Conservation (phyloP, 306 rosid species). For the Medicago truncatula region DNA sequence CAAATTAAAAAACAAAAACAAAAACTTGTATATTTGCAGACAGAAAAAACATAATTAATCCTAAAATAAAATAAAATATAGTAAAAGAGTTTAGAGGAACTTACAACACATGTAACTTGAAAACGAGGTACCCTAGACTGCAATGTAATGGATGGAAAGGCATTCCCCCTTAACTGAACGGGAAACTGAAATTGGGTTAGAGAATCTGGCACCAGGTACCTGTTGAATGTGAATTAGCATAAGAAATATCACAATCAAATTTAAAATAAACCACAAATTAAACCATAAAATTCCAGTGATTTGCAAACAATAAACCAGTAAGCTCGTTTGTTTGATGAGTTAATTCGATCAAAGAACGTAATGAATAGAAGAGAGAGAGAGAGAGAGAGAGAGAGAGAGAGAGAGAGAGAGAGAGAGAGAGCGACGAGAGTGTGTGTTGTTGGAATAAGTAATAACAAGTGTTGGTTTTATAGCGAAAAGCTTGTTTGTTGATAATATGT, state of each 20-base stretch:
- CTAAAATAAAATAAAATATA: neutral
- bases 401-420: conserved; percentile 43
- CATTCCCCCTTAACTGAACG: conserved; percentile 52
- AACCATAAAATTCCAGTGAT: no score
- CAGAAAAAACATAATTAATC: no score
- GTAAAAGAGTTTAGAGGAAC: conserved; percentile 14
- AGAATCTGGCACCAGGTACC: conserved; percentile 52
- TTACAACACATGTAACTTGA: conserved; percentile 66
- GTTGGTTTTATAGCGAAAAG: conserved; percentile 33
- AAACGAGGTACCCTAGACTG: conserved; percentile 47
- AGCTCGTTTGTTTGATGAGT: no score
- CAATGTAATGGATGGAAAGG: conserved; percentile 52
- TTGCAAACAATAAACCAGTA: no score
- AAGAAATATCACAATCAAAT: neutral
- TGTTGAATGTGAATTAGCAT: conserved; percentile 21
- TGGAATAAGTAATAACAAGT: conserved; percentile 12
- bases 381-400: conserved; percentile 25
- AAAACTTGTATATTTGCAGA: no score
- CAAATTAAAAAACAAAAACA: neutral
- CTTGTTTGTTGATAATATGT: no score
- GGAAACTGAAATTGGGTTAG: conserved; percentile 56
- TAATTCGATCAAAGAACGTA: neutral
- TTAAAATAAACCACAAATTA: neutral
- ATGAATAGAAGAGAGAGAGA: conserved; percentile 31
- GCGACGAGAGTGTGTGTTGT: conserved; percentile 46